Conservation (phyloP, 805 yeast species). For the Zygotorulaspora danielsina region DNA sequence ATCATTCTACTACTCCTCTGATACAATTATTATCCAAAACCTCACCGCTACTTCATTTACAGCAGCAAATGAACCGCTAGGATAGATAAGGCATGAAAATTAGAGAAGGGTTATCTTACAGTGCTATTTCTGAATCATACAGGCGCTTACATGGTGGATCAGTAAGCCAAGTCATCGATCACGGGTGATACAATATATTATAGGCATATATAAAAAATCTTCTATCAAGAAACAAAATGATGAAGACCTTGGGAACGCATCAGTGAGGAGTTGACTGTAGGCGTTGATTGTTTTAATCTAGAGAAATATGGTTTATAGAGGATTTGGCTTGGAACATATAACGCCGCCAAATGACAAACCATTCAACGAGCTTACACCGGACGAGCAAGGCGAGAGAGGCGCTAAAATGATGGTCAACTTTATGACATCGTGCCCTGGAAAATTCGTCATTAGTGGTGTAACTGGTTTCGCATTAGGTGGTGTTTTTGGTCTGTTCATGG, state of each 20-base stretch:
- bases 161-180: conserved; percentile 1
- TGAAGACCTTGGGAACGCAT: not conserved
- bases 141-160: too few species aligned
- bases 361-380: conserved; percentile 71
- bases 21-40: not conserved
- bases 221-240: not conserved
- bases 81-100: too few species aligned
- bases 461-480: conserved; percentile 95
- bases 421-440: conserved; percentile 94
- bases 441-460: conserved; percentile 85
- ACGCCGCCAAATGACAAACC: conserved; percentile 45
- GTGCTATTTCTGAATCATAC: too few species aligned
- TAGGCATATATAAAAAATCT: not conserved
- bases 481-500: conserved; percentile 93
- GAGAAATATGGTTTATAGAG: conserved; percentile 37
- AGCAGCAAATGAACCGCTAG: too few species aligned
- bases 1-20: not conserved
- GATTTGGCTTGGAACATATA: conserved; percentile 41
- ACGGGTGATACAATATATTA: not conserved
- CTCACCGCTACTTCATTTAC: too few species aligned
- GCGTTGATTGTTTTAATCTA: not conserved
- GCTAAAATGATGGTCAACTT: conserved; percentile 77
- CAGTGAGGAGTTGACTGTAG: not conserved
- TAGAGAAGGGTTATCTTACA: too few species aligned
- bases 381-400: conserved; percentile 89